Evolutionary conservation across 2,329 filamentous ascomycete species (phyloP), one percentile per base, ranked within the genome.

Genomic region (Graphilbum fragrans): DNA sequence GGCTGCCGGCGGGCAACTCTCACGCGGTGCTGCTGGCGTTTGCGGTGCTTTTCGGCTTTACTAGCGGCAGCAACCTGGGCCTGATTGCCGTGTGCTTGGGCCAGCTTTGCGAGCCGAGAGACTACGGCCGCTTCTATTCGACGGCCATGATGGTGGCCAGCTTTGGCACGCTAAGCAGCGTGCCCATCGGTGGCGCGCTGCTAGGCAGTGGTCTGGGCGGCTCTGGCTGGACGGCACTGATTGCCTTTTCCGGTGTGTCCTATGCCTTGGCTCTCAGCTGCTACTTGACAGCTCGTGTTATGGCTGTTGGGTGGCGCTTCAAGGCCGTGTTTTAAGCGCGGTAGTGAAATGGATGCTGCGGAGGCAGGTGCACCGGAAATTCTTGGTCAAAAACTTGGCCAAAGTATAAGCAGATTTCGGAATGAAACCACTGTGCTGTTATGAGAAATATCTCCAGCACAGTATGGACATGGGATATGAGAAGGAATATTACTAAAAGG

Each of bases 81-180:
- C 58, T 94, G 21, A 81, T 82, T 0, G 86, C 86, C 0, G 85
- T 93, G 0, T 92, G 85, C 49, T 70, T 93, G 1, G 83, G 84
- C 2, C 85, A 92, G 62, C 67, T 92, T 14, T 93, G 86, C 56
- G 75, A 79, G 33, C 80, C 82, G 2, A 70, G 81, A 43, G 69
- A 86, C 40, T 93, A 54, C 22, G 56, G 55, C 1, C 66, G 81
- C 17, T 85, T 82, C 53, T 85, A 82, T 52, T 80, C 82, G 2
- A 86, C 82, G 0, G 80, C 80, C 42, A 86, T 86, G 56, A 86
- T 82, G 41, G 66, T 88, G 33, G 84, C 85, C 18, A 82, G 77
- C 47, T 81, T 90, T 50, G 83, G 82, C 46, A 80, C 67, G 1
- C 55, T 70, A 4, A 34, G 59, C 41, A 69, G 66, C 39, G 52